Base-by-base conservation (phyloP, 345 rosid species). In the Gossypium rotundifolium region DNA sequence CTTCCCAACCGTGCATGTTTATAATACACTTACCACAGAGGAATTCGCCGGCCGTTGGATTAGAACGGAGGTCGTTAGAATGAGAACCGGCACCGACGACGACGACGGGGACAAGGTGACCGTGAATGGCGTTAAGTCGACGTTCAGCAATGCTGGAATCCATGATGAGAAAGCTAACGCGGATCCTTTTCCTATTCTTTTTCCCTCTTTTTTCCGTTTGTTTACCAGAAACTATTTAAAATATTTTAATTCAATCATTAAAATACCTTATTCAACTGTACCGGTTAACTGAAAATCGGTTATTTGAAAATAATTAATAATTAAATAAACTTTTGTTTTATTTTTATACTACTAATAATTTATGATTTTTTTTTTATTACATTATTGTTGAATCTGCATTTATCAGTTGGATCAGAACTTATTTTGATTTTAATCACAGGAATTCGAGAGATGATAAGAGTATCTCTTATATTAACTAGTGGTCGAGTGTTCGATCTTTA, bases 31-130 rank as follows among this genome's bases (percentile, higher is more conserved):
- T 79, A 94, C 98, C 98, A 16, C 73, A 79, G 73, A 78, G 65
- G 82, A 87, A 95, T 86, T 95, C 96, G 76, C 93, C 94, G 52
- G 91, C 88, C 59, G 96, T 87, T 68, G 85, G 88, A 74, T 80
- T 86, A 16, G 76, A 70, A 65, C 69, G 84, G 76, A 94, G 86
- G 78, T 77, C 70, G 40, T 33, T 33, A 73, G 87, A 61, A 25
- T 73, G 64, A 78, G 76, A 83, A 67, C 16, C 77, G 69, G 49
- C 74, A 13, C 78, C 23, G 22, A 2, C 57, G 57, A 52, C 8
- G 54, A n/a, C 57, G 44, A 74, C 69, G 77, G 86, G 33, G 42
- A 76, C 27, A 72, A 94, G 90, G 74, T 93, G 99, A 74, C 80
- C 84, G 77, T 83, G 79, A 66, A 95, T 84, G 71, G 96, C 79